Evolutionary conservation across 2,329 filamentous ascomycete genomes (phyloP), one percentile per base, ranked within the genome.

Genomic region (Colletotrichum gloeosporioides): DNA sequence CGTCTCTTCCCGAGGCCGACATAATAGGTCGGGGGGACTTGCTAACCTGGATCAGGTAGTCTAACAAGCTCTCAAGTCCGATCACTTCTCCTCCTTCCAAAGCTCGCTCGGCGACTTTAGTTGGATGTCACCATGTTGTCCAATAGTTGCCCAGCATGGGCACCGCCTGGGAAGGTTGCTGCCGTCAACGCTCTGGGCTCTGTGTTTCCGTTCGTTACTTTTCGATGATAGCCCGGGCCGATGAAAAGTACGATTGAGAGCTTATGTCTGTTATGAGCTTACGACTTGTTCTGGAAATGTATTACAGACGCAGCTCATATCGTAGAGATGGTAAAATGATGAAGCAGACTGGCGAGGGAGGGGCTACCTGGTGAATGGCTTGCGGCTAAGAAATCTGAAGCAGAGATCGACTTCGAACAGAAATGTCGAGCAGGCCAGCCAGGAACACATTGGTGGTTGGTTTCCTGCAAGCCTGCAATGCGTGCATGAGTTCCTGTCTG

Each of bases 1-100:
- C 73, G 55, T 72, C 68, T 25, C 69, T 67, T 72, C 61, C 73
- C 73, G 53, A 72, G 39, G 44, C 53, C 55, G 39, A 31, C 69
- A 72, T 25, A 39, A 25, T 55, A 39, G 39, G 62, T 39, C 36
- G 16, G 31, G 22, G 49, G 57, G 22, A 22, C 29, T 39, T 68
- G 63, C 73, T 49, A 75, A 32, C 36, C 73, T 36, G 55, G n/a
- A 44, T 73, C 62, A 25, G 63, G 36, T 27, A 72, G 39, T 22
- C 55, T 59, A 27, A 36, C 63, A 69, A 57, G 53, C 29, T 61
- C 36, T 29, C 73, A 63, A 44, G 31, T 62, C 73, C 73, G 62
- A 75, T 67, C 69, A 29, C 55, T 63, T 68, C 69, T 68, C 63
- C 29, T 62, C 18, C 49, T 36, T 18, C 13, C n/a, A 71, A 36